phyloP scores from a whole-genome alignment of 148 eudicot genomes.

The Polygonum aviculare region DNA sequence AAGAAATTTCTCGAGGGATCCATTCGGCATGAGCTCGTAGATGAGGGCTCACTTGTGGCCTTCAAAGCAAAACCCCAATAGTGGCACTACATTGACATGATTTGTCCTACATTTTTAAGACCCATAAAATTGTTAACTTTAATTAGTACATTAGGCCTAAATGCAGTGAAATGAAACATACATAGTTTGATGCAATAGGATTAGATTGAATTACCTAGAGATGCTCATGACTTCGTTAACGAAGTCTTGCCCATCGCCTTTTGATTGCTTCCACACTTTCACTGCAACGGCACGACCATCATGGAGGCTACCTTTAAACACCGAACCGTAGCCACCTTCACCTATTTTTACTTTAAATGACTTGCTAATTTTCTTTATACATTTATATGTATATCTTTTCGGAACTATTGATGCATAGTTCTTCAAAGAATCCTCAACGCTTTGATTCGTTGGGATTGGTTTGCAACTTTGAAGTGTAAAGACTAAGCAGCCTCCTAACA shows the following conservation, averaged over 20 bases:
- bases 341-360: neutral
- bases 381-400: neutral
- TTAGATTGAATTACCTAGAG: neutral
- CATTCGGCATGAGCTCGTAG: conserved; percentile 8
- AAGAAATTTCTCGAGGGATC: neutral
- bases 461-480: neutral
- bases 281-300: neutral
- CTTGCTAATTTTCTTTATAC: neutral
- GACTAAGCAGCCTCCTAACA: neutral
- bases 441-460: neutral
- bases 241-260: neutral
- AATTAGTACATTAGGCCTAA: neutral
- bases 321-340: neutral
- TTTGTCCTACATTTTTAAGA: neutral
- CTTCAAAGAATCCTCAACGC: neutral
- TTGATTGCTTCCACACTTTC: neutral
- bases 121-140: neutral
- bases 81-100: neutral
- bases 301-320: neutral
- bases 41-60: conserved; percentile 5
- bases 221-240: neutral
- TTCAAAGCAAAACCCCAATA: conserved; percentile 1
- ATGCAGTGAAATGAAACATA: neutral
- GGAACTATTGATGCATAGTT: neutral
- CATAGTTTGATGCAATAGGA: neutral